These are phyloP conservation scores for Dactylellina cionopaga DNA, from an alignment of 2,329 filamentous ascomycete genomes.

Conservation along the genomic window DNA sequence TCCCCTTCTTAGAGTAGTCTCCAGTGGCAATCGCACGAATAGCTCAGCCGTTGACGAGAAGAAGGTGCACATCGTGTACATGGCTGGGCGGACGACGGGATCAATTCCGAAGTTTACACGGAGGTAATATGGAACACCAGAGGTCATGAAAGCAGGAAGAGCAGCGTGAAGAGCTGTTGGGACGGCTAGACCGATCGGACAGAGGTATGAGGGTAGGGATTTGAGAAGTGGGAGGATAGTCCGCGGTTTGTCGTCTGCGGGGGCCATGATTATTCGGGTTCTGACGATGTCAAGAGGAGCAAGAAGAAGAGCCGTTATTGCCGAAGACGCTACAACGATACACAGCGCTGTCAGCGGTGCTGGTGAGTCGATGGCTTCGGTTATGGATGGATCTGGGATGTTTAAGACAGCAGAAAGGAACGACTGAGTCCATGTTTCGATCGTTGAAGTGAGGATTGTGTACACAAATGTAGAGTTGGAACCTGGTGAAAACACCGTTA, in stretches of 20 bases:
- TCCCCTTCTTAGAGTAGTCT: conserved; percentile 88
- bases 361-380: conserved; percentile 81
- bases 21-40: conserved; percentile 85
- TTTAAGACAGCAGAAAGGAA: conserved; percentile 90
- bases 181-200: conserved; percentile 75
- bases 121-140: conserved; percentile 84
- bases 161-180: conserved; percentile 89
- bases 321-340: conserved; percentile 74
- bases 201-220: conserved; percentile 79
- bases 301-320: conserved; percentile 79
- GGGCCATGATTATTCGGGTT: conserved; percentile 86
- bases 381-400: conserved; percentile 81
- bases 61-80: conserved; percentile 85
- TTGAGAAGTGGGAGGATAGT: conserved; percentile 81
- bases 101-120: conserved; percentile 87
- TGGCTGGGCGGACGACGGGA: conserved; percentile 79
- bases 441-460: conserved; percentile 81
- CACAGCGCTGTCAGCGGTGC: conserved; percentile 83
- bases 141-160: conserved; percentile 81
- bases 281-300: conserved; percentile 89
- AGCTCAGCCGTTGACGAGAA: conserved; percentile 81
- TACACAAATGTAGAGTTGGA: conserved; percentile 94
- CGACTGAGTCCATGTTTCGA: conserved; percentile 92
- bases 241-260: conserved; percentile 77
- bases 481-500: conserved; percentile 60